Evolutionary conservation across 2,329 filamentous ascomycete species (phyloP), one percentile per base, ranked within the genome.

Genomic region (Blastomyces emzantsi): DNA sequence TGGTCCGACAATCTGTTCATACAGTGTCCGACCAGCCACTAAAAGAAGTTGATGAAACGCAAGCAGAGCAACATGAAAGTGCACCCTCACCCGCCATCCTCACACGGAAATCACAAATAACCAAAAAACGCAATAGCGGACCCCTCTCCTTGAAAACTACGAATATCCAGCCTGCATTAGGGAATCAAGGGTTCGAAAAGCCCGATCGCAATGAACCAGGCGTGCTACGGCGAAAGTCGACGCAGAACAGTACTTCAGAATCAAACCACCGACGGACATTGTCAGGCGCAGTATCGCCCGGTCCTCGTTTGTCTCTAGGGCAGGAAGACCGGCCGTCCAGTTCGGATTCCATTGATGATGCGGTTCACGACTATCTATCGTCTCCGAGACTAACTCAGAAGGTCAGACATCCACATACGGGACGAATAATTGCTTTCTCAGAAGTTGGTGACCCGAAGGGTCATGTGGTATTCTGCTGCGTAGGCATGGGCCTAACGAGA

Each of bases 401-500:
- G 76, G 90, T 97, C 61, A 82, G 83, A 28, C 90, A 97, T 75
- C 91, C 92, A 0, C 87, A 90, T 64, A 95, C 90, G 0, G 92
- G 92, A 1, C 86, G 94, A 19, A 82, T 89, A 2, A 97, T 99
- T 68, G 95, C 92, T 0, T 99, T 97, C 72, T 97, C 93, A 0
- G 94, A 99, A 74, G 94, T 99, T 2, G 94, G 94, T 17, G 92
- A 97, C 73, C 87, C 92, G 0, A 86, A 93, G 54, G 94, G 94
- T 1, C 93, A 89, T 68, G 93, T 92, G 2, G 90, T 99, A 1
- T 92, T 99, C 69, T 95, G 94, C 73, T 99, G 94, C 71, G 92
- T 99, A 2, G 94, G 94, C 25, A 99, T 99, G 94, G 94, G 94
- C 0, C 77, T 99, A 70, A 99, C 94, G 13, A 85, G 94, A 75